Evolutionary conservation across 129 eudicot genomes (phyloP), one percentile per base, ranked within the genome.

Genomic region (Pittosporum tobira): DNA sequence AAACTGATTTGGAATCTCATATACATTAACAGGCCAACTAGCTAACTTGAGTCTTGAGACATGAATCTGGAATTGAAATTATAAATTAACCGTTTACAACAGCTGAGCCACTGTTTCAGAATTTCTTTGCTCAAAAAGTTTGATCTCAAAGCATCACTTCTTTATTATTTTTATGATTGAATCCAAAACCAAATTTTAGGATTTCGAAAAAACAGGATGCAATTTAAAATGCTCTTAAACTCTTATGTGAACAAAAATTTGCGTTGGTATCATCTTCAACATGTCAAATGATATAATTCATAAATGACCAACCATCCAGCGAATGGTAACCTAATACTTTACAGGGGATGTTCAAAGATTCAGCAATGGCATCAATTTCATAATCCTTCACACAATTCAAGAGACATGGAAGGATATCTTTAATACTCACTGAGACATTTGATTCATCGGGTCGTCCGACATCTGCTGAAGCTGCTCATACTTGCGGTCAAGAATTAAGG

Each of bases 381-480:
- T 13, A 26, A 52, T 52, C 58, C 22, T 22, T 0, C 5, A 71
- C 50, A 20, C 28, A 51, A 27, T 38, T 45, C 3, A 25, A 27
- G 42, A 71, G 16, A 63, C 0, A 47, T 47, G 13, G 24, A 64
- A 29, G 48, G 36, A 27, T n/a, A 4, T 57, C 26, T 48, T 1
- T 16, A 18, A 56, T 62, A 80, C 94, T 74, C 50, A 88, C 95
- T 93, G 99, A 34, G 99, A 83, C 67, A 84, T 68, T 67, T 81
- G 91, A 69, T 87, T 87, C 75, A 73, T 54, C 18, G 96, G 96
- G 65, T 93, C 99, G 11, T 93, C 99, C 4, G 91, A 68, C 90
- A 82, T 79, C 72, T 79, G 91, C 68, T 93, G 96, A 65, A 84
- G 85, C 75, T 93, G 99, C 69, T 93, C 96, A 36, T 78, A 79